Percentiles rank a stretch among this genome's conserved stretches.
Evolutionary conservation across 2,329 filamentous ascomycete species (phyloP).

Genomic region (Aspergillus pseudoglaucus): DNA sequence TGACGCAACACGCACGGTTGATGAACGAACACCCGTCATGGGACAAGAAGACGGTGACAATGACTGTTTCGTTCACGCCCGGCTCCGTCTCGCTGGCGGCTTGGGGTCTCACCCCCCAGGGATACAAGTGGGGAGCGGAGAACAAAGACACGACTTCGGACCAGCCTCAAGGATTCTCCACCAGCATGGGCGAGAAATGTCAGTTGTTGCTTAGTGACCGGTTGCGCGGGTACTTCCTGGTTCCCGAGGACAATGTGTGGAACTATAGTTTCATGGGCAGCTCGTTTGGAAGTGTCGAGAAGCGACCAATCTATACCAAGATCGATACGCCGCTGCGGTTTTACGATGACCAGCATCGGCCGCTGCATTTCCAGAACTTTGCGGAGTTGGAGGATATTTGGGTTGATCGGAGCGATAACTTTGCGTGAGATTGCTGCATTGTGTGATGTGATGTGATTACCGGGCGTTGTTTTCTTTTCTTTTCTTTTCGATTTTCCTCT

Average conservation of each 20-base stretch:
- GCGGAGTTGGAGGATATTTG: conserved; percentile 95
- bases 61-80: conserved; percentile 93
- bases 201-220: conserved; percentile 89
- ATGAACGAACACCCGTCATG: conserved; percentile 75
- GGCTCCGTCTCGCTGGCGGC: conserved; percentile 91
- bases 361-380: conserved; percentile 95
- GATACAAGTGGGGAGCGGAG: conserved; percentile 94
- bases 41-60: conserved; percentile 88
- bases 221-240: conserved; percentile 92
- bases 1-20: conserved; percentile 85
- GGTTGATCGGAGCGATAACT: conserved; percentile 88
- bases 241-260: conserved; percentile 84
- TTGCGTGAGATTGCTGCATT: conserved; percentile 53
- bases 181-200: conserved; percentile 88
- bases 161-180: conserved; percentile 88
- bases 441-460: too few relatives aligned
- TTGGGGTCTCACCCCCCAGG: conserved; percentile 84
- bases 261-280: conserved; percentile 98
- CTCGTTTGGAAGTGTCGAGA: conserved; percentile 79
- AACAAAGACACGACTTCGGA: conserved; percentile 92
- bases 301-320: conserved; percentile 85
- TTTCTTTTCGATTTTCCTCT: background rate
- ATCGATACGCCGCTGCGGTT: conserved; percentile 85
- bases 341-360: conserved; percentile 87
- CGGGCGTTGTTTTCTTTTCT: background rate